phyloP scores from a whole-genome alignment of 768 basidiomycete genomes.

The Pluteus cervinus region DNA sequence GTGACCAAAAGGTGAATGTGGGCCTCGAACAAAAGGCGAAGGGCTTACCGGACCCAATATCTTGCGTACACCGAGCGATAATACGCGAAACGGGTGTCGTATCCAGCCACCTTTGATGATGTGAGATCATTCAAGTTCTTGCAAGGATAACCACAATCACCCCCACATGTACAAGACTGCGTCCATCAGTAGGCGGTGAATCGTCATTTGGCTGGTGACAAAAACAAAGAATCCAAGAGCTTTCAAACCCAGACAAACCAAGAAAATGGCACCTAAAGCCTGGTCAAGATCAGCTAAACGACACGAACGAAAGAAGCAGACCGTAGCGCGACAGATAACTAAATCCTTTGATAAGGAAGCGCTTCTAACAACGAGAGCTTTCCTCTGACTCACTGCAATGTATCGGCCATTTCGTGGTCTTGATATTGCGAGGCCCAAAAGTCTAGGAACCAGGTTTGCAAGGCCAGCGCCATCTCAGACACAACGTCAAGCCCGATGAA shows the following conservation, averaged over 20 bases:
- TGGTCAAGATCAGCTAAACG: no score
- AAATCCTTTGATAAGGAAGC: slow-evolving; percentile 1
- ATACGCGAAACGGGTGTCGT: slow-evolving; percentile 37
- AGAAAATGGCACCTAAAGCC: no score
- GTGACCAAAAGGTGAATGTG: slow-evolving; percentile 29
- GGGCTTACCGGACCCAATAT: slow-evolving; percentile 30
- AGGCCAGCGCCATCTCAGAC: slow-evolving; percentile 15
- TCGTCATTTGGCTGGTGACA: slow-evolving; percentile 33
- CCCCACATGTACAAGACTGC: slow-evolving; percentile 50
- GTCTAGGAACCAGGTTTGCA: slow-evolving; percentile 39
- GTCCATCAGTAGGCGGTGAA: slow-evolving; percentile 41
- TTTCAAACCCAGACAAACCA: slow-evolving; percentile 31
- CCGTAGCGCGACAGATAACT: not conserved
- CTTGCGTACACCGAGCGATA: slow-evolving; percentile 53
- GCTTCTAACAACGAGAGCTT: slow-evolving; percentile 14
- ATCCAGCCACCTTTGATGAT: slow-evolving; percentile 30
- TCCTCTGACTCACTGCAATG: slow-evolving; percentile 26
- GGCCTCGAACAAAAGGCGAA: slow-evolving; percentile 37
- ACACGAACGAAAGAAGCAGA: slow-evolving; percentile 8
- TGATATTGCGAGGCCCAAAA: slow-evolving; percentile 42
- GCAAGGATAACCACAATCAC: slow-evolving; percentile 12
- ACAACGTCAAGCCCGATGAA: slow-evolving; percentile 19
- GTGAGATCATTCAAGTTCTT: not conserved
- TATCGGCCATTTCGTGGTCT: slow-evolving; percentile 23
- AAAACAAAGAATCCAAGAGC: slow-evolving; percentile 28